phyloP scores from a whole-genome alignment of 2,329 filamentous ascomycete genomes.

The Malbranchea cinnamomea region DNA sequence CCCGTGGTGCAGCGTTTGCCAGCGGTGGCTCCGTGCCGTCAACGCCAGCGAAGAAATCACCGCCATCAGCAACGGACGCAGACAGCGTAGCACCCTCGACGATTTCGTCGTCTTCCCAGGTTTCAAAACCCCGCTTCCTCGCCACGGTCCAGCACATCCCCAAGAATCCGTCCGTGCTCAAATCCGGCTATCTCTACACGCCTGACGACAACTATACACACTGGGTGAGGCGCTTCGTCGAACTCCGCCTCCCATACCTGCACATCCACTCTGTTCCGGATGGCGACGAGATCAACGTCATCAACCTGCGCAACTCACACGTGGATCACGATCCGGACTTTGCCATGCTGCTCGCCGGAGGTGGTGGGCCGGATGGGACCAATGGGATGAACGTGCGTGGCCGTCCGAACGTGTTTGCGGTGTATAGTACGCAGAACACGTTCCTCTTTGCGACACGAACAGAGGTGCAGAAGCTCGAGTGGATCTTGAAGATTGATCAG shows the following conservation, averaged over 20 bases:
- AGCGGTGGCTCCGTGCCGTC: no score
- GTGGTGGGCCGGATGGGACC: slow-evolving; percentile 16
- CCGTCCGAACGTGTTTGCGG: slow-evolving; percentile 68
- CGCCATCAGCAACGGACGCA: slow-evolving; percentile 3
- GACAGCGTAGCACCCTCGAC: slow-evolving; percentile 3
- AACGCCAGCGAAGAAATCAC: slow-evolving; percentile 1
- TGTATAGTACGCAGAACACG: slow-evolving; percentile 88
- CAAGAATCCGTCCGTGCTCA: slow-evolving; percentile 69
- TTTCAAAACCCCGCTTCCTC: slow-evolving; percentile 48
- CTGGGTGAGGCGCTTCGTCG: slow-evolving; percentile 88
- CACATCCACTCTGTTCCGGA: slow-evolving; percentile 76
- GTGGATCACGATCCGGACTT: slow-evolving; percentile 87
- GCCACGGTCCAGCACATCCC: slow-evolving; percentile 62
- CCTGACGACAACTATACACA: slow-evolving; percentile 61
- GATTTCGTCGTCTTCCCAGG: slow-evolving; percentile 5
- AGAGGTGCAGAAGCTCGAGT: slow-evolving; percentile 88
- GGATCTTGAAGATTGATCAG: slow-evolving; percentile 91
- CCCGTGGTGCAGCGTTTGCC: slow-evolving; percentile 20
- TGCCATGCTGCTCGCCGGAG: slow-evolving; percentile 52
- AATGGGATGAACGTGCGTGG: slow-evolving; percentile 25
- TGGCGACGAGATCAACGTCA: slow-evolving; percentile 78
- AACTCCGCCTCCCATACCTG: slow-evolving; percentile 79
- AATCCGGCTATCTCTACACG: slow-evolving; percentile 75
- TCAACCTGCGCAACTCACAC: slow-evolving; percentile 78
- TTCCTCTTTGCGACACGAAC: slow-evolving; percentile 85